Conservation (phyloP, 2,329 filamentous ascomycete genomes). For the Sporothrix schenckii region DNA sequence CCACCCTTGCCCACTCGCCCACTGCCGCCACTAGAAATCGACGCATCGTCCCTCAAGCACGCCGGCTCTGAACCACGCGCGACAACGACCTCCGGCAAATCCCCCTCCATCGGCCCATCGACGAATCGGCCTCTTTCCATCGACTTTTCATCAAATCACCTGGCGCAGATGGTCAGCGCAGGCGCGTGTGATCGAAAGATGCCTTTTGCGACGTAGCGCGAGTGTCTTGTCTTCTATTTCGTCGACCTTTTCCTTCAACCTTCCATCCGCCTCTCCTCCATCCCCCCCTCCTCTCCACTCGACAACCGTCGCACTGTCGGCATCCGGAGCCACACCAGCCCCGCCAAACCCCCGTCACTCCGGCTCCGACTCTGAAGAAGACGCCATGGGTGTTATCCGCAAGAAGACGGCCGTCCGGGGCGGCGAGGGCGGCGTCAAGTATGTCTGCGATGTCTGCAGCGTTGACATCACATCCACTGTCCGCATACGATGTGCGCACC, state of each 20-base stretch:
- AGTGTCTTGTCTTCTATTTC: background rate
- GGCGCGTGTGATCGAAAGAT: slow-evolving; percentile 22
- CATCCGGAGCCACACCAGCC: slow-evolving; percentile 34
- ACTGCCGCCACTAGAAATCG: slow-evolving; percentile 21
- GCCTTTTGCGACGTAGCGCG: slow-evolving; percentile 26
- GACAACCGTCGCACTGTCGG: slow-evolving; percentile 33
- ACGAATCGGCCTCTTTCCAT: slow-evolving; percentile 31
- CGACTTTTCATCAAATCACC: slow-evolving; percentile 37
- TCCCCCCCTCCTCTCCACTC: background rate
- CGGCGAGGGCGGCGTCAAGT: slow-evolving; percentile 88
- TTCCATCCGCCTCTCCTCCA: background rate
- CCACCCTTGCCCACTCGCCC: background rate
- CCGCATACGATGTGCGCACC: slow-evolving; percentile 86
- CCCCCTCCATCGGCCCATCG: background rate
- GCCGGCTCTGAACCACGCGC: background rate
- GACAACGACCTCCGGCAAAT: slow-evolving; percentile 2
- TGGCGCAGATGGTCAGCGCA: slow-evolving; percentile 34
- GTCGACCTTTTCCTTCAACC: background rate
- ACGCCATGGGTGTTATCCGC: slow-evolving; percentile 84
- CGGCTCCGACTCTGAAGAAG: slow-evolving; percentile 36
- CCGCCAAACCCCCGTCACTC: slow-evolving; percentile 26
- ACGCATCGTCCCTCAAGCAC: background rate
- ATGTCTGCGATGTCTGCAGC: slow-evolving; percentile 95
- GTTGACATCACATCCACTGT: slow-evolving; percentile 98
- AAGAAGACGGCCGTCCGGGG: slow-evolving; percentile 89